Conservation (phyloP, 2,329 filamentous ascomycete species). For the Chaetomiaceae sp. region DNA sequence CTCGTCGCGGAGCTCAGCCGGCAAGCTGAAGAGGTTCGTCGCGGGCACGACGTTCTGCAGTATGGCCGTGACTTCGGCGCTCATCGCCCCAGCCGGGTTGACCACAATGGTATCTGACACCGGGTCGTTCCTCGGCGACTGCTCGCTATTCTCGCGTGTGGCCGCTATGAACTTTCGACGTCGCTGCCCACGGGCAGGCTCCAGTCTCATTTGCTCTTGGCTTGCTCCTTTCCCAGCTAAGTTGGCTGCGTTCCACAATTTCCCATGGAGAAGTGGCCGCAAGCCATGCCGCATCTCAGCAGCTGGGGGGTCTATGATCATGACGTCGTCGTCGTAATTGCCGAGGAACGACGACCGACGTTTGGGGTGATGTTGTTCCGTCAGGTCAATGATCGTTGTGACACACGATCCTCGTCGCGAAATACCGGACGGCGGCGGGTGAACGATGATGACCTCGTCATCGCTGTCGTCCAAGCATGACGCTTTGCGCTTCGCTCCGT, state of each 20-base stretch:
- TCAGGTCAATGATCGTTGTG: slow-evolving; percentile 1
- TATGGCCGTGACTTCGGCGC: neutral
- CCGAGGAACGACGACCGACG: slow-evolving; percentile 2
- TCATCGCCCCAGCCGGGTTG: neutral
- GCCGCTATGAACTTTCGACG: neutral
- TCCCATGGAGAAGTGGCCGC: neutral
- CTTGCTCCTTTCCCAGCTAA: neutral
- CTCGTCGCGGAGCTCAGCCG: slow-evolving; percentile 29
- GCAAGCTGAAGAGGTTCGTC: slow-evolving; percentile 18
- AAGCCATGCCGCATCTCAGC: neutral
- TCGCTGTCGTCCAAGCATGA: neutral
- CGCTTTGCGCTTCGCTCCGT: slow-evolving; percentile 6
- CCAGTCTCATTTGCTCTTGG: too few species aligned
- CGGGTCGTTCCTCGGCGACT: too few species aligned
- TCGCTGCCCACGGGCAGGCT: too few species aligned
- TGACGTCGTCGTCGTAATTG: slow-evolving; percentile 11
- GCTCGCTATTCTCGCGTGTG: neutral
- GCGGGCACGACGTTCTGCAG: neutral
- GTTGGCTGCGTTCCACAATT: neutral
- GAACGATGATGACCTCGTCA: slow-evolving; percentile 6
- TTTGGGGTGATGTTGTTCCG: neutral
- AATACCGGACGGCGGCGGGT: neutral
- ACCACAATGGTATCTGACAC: neutral
- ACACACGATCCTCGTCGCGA: neutral
- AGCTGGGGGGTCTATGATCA: slow-evolving; percentile 6